phyloP scores from a whole-genome alignment of 169 alveolate species.

The Amoebophrya sp. region DNA sequence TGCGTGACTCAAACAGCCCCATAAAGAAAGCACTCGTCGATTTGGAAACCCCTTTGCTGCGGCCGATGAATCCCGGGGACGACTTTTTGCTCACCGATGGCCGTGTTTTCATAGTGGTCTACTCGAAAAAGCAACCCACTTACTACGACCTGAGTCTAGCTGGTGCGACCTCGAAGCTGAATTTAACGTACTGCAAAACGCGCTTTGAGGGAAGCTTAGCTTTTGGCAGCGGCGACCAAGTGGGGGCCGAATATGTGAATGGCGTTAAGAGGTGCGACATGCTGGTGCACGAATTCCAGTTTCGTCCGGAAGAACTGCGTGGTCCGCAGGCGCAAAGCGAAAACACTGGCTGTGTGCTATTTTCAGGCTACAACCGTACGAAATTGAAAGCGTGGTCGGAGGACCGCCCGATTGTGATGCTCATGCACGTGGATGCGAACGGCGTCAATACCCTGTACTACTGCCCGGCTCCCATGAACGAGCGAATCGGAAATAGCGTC shows the following conservation, averaged over 20 bases:
- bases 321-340: background rate
- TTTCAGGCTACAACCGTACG: background rate
- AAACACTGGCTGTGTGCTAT: background rate
- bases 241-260: background rate
- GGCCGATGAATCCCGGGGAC: background rate
- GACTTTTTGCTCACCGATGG: background rate
- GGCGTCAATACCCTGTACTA: background rate
- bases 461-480: background rate
- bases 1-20: background rate
- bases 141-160: background rate
- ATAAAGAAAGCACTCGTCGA: background rate
- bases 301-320: background rate
- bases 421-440: background rate
- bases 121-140: background rate
- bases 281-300: background rate
- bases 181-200: background rate
- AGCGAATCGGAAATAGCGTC: background rate
- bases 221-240: background rate
- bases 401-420: background rate
- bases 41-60: background rate
- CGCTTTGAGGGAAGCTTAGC: background rate
- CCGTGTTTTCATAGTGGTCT: background rate
- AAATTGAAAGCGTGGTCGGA: background rate
- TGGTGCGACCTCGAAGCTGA: background rate
- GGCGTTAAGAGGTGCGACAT: background rate